Evolutionary conservation across 768 basidiomycete species (phyloP).

Genomic region (Lactarius psammicola): DNA sequence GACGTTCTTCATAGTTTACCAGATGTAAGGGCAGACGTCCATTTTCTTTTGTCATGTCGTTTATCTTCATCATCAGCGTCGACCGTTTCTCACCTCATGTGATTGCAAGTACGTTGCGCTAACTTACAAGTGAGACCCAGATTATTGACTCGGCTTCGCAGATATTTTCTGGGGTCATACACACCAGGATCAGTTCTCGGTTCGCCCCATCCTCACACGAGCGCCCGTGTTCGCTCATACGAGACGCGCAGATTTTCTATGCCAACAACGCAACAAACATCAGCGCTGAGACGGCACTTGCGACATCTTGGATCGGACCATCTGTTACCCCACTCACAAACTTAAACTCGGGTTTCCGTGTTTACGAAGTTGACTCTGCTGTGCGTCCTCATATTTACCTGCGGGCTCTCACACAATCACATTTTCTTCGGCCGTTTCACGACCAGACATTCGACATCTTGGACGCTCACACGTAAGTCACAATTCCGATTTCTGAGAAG

Average conservation of each 20-base stretch:
- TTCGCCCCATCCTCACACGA: conserved; percentile 32
- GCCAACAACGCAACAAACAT: conserved; percentile 65
- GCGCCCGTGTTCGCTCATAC: neutral
- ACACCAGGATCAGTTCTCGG: conserved; percentile 70
- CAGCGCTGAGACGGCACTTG: conserved; percentile 53
- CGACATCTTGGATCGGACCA: conserved; percentile 61
- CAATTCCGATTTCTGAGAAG: conserved; percentile 1
- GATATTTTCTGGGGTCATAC: conserved; percentile 80
- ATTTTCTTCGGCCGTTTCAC: neutral
- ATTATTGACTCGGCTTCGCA: conserved; percentile 31
- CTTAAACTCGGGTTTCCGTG: conserved; percentile 71
- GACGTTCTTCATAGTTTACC: conserved; percentile 40
- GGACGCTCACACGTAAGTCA: conserved; percentile 70
- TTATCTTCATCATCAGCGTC: conserved; percentile 42
- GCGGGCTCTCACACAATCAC: neutral
- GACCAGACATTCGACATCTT: conserved; percentile 73
- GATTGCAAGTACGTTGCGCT: conserved; percentile 56
- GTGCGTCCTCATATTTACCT: conserved; percentile 41
- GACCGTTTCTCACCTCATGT: conserved; percentile 80
- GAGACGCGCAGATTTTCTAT: conserved; percentile 57
- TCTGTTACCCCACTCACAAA: conserved; percentile 69
- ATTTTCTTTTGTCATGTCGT: neutral
- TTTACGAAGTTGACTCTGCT: conserved; percentile 68
- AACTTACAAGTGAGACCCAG: conserved; percentile 8
- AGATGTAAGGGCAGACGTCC: conserved; percentile 40